Evolutionary conservation across 768 basidiomycete genomes (phyloP).

Genomic region (Pleurotus eryngii): DNA sequence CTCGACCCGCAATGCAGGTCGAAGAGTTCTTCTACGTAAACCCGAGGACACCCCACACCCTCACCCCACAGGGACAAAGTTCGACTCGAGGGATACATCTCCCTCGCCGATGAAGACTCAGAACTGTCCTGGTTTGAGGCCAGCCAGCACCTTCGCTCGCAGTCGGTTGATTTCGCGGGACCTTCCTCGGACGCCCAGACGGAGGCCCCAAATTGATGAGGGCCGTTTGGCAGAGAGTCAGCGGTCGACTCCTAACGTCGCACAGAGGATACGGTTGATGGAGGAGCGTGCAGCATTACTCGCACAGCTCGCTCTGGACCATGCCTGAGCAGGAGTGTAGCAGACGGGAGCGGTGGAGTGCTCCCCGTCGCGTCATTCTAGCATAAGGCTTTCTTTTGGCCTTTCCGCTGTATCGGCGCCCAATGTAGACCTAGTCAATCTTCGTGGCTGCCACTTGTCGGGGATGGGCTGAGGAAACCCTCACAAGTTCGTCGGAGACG

Average conservation of each 20-base stretch:
- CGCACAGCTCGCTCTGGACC: background rate
- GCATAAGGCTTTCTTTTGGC: too few relatives aligned
- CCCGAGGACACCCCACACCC: background rate
- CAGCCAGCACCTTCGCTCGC: background rate
- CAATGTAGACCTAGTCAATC: too few relatives aligned
- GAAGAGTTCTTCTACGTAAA: too few relatives aligned
- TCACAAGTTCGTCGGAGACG: too few relatives aligned
- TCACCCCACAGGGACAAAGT: background rate
- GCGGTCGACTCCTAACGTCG: background rate
- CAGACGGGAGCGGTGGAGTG: too few relatives aligned
- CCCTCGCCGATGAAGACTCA: background rate
- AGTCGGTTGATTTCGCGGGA: background rate
- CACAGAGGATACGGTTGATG: background rate
- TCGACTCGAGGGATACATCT: background rate
- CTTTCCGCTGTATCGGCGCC: too few relatives aligned
- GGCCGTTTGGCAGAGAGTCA: background rate
- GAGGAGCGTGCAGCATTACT: background rate
- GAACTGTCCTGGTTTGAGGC: constrained; percentile 3
- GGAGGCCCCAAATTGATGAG: too few relatives aligned
- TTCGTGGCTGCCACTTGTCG: too few relatives aligned
- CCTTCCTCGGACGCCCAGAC: background rate
- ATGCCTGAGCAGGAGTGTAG: background rate
- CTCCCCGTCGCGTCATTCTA: too few relatives aligned
- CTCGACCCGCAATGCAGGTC: background rate
- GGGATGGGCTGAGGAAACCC: too few relatives aligned